Conservation (phyloP, 306 rosid genomes). For the peach (Prunus persica) region Prunus_persica_NCBIv2 NC_034014.1:28651001-28651500, state of each 20-base stretch:
- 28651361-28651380: too few species aligned
- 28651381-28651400: too few species aligned
- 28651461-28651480: too few species aligned
- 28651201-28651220: conserved; percentile 15
- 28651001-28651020: conserved; percentile 3
- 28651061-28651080: conserved; percentile 23
- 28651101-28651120: neutral
- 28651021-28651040: conserved; percentile 21
- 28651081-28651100: conserved; percentile 15
- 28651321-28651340: too few species aligned
- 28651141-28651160: conserved; percentile 14
- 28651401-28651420: too few species aligned
- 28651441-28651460: too few species aligned
- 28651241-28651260: neutral
- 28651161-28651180: neutral
- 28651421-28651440: too few species aligned
- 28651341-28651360: too few species aligned
- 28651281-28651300: too few species aligned
- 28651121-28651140: neutral
- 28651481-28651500: too few species aligned
- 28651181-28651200: conserved; percentile 15
- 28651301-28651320: too few species aligned
- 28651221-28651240: conserved; percentile 1
- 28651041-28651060: conserved; percentile 19
- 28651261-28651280: conserved; percentile 4